Conservation (phyloP, 2,329 filamentous ascomycete genomes). For the Colletotrichum plurivorum region DNA sequence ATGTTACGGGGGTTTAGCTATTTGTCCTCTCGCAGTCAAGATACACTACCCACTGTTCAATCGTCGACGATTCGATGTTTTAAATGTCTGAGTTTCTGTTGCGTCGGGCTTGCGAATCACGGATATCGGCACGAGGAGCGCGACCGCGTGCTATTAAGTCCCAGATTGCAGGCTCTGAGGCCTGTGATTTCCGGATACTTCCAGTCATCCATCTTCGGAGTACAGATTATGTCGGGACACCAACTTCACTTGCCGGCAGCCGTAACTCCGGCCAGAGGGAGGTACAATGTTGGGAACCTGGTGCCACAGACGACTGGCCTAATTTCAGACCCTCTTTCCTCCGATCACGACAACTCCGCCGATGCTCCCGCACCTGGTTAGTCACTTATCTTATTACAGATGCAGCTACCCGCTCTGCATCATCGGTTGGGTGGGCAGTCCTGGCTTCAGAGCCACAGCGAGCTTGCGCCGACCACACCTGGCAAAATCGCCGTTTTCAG, state of each 20-base stretch:
- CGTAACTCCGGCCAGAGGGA: background rate
- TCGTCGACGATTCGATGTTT: too few species aligned
- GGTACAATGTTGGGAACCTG: background rate
- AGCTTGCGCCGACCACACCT: background rate
- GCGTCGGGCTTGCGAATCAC: too few species aligned
- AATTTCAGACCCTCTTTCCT: constrained; percentile 7
- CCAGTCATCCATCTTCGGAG: too few species aligned
- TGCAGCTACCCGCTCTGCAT: constrained; percentile 15
- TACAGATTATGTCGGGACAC: background rate
- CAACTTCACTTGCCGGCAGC: constrained; percentile 14
- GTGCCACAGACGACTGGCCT: background rate
- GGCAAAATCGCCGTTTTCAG: constrained; percentile 12
- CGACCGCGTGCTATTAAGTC: too few species aligned
- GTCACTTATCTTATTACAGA: constrained; percentile 6
- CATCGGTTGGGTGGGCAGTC: background rate
- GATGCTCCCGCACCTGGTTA: background rate
- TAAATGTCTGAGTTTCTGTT: too few species aligned
- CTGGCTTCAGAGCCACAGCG: background rate
- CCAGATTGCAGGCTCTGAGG: too few species aligned
- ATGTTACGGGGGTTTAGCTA: too few species aligned
- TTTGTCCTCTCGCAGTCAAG: too few species aligned
- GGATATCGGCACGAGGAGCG: too few species aligned
- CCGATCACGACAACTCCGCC: constrained; percentile 2
- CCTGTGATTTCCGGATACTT: too few species aligned
- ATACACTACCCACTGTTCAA: too few species aligned